Percentiles rank a stretch among this genome's conserved stretches.
phyloP scores from a whole-genome alignment of 306 rosid genomes.

The Acmispon strigosus region DNA sequence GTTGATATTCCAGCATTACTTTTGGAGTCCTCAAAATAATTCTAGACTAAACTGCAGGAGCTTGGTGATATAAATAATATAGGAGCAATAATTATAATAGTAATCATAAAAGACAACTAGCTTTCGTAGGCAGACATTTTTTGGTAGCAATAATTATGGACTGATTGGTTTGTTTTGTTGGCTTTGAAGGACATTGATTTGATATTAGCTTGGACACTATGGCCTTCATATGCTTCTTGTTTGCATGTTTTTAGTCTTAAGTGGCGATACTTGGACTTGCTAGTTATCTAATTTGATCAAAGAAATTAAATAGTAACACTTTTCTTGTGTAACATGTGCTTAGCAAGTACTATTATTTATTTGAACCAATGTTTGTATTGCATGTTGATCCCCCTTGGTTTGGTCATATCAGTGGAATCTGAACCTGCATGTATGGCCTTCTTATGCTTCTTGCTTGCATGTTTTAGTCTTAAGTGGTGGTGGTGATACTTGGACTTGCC shows the following conservation, averaged over 20 bases:
- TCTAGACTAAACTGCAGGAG: background rate
- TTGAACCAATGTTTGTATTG: background rate
- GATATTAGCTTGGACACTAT: background rate
- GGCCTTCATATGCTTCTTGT: background rate
- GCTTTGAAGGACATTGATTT: background rate
- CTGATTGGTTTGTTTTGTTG: background rate
- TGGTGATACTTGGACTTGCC: background rate
- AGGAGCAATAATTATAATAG: too few relatives aligned
- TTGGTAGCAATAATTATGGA: background rate
- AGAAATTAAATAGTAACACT: background rate
- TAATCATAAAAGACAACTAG: background rate
- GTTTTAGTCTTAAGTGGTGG: background rate
- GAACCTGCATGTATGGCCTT: too few relatives aligned
- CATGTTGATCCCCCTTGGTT: constrained; percentile 10
- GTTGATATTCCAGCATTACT: background rate
- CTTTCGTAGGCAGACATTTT: background rate
- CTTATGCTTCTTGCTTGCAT: background rate
- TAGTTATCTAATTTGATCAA: background rate
- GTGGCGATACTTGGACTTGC: background rate
- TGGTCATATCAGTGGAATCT: too few relatives aligned
- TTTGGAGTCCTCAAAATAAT: background rate
- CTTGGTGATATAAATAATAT: background rate
- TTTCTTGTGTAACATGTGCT: background rate
- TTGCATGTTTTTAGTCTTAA: background rate
- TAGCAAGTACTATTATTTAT: background rate